Evolutionary conservation across 208 protist species (phyloP), one percentile per base, ranked within the genome.

Genomic region (Vickermania spadyakhi): DNA sequence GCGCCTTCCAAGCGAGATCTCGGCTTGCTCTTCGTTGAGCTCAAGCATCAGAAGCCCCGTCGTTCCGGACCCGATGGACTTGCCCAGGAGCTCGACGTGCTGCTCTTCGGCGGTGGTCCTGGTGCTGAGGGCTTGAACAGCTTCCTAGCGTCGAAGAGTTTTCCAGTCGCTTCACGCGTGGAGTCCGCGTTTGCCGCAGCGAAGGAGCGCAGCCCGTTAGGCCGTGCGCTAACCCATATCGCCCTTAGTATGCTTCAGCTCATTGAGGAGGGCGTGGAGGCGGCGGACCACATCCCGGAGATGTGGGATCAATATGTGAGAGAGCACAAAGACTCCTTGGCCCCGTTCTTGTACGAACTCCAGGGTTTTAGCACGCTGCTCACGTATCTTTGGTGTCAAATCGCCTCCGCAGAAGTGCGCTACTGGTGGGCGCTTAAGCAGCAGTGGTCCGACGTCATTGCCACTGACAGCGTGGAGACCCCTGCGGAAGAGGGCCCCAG

Each of bases 341-440:
- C 59, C 23, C 49, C 72, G 3, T 69, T 79, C 49, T 64, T 73
- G 13, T 91, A 81, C 49, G 84, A 91, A 62, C 69, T 91, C 52
- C 84, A 91, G 36, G 84, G 84, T 11, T 83, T 91, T 45, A 64
- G 80, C 52, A 60, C 70, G 50, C 76, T 91, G 23, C 87, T 84
- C 52, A 73, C 71, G 3, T 88, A 68, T 58, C 18, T 91, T 0
- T 78, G 79, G 56, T 69, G 42, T 42, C 73, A 75, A 30, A 63
- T 86, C 2, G 84, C 80, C 0, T 58, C 72, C 3, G 63, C 69
- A 22, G 72, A 81, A 54, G 31, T 56, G 2, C 49, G 42, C 3
- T 31, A 45, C 14, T 45, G 36, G 36, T 45, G 36, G 36, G 36
- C 36, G 11, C 36, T 45, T 18, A 45, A 45, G 36, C 36, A 45